Percentiles rank a stretch among this genome's conserved stretches.
These are phyloP conservation scores for Erigeron canadensis DNA, from an alignment of 129 eudicot genomes.

Conservation along the genomic window DNA sequence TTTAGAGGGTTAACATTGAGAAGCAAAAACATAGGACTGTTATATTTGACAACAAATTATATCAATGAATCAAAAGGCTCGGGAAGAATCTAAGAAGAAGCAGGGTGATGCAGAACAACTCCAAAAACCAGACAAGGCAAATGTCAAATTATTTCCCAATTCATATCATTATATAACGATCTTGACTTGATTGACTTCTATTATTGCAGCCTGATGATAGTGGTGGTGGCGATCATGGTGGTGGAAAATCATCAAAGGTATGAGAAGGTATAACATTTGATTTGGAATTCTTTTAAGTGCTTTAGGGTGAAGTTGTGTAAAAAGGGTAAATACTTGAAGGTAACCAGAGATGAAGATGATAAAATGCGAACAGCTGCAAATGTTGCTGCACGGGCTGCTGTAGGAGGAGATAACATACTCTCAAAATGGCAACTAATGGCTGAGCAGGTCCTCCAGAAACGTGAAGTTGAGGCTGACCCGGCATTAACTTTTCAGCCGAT, in stretches of 20 bases:
- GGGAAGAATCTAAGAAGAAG: conserved; percentile 78
- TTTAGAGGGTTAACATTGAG: conserved; percentile 73
- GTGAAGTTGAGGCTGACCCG: conserved; percentile 57
- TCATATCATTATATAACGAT: not conserved
- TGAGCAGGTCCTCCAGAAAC: conserved; percentile 70
- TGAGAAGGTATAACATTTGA: not conserved
- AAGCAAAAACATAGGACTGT: conserved; percentile 72
- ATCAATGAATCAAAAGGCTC: conserved; percentile 66
- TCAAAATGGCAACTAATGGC: conserved; percentile 92
- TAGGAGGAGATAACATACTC: conserved; percentile 86
- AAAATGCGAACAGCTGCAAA: conserved; percentile 88
- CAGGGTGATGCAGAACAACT: conserved; percentile 76
- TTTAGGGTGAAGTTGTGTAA: not conserved
- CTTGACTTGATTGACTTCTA: conserved; percentile 1
- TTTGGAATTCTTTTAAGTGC: conserved; percentile 1
- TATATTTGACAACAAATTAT: conserved; percentile 61
- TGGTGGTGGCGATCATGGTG: conserved; percentile 64
- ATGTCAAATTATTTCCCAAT: conserved; percentile 1
- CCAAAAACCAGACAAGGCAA: conserved; percentile 55
- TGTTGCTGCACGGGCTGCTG: conserved; percentile 95
- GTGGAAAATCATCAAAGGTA: conserved; percentile 68
- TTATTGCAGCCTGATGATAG: conserved; percentile 37
- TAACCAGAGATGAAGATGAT: conserved; percentile 75
- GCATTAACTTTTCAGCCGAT: conserved; percentile 50
- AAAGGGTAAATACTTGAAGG: conserved; percentile 36